Evolutionary conservation across 116 monocot genomes (phyloP).

Genomic region (Papilionanthe hybrid): DNA sequence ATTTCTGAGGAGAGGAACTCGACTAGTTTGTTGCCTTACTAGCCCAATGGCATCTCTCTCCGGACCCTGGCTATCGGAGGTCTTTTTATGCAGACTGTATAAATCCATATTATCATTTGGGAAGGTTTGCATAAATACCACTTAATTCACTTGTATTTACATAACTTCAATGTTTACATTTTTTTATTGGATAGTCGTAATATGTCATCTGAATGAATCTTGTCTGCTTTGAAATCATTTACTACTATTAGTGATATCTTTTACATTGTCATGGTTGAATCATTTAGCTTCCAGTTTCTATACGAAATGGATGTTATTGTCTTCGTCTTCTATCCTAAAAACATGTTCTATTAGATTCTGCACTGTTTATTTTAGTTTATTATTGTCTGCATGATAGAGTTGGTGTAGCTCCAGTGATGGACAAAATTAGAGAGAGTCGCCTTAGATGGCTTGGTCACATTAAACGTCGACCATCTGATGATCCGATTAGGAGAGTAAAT

Average conservation of each 20-base stretch:
- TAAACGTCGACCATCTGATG: too few species aligned
- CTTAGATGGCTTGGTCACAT: too few species aligned
- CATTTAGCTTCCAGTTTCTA: background rate
- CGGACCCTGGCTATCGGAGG: constrained; percentile 92
- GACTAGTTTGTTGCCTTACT: constrained; percentile 80
- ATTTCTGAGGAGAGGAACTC: constrained; percentile 93
- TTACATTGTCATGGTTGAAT: background rate
- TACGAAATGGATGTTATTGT: background rate
- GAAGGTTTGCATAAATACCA: too few species aligned
- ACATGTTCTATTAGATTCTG: background rate
- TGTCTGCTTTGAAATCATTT: background rate
- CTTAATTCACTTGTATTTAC: too few species aligned
- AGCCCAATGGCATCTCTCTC: constrained; percentile 92
- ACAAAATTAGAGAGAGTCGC: too few species aligned
- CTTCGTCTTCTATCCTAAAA: background rate
- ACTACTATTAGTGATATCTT: background rate
- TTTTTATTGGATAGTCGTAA: background rate
- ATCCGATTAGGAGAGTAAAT: too few species aligned
- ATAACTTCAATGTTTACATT: background rate
- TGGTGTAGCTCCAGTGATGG: too few species aligned
- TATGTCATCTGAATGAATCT: background rate
- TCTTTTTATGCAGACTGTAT: background rate
- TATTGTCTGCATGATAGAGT: too few species aligned
- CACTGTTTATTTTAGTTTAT: background rate
- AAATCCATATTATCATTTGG: background rate